Base-by-base conservation (phyloP, 2,329 filamentous ascomycete species). In the Thelonectria olida region DNA sequence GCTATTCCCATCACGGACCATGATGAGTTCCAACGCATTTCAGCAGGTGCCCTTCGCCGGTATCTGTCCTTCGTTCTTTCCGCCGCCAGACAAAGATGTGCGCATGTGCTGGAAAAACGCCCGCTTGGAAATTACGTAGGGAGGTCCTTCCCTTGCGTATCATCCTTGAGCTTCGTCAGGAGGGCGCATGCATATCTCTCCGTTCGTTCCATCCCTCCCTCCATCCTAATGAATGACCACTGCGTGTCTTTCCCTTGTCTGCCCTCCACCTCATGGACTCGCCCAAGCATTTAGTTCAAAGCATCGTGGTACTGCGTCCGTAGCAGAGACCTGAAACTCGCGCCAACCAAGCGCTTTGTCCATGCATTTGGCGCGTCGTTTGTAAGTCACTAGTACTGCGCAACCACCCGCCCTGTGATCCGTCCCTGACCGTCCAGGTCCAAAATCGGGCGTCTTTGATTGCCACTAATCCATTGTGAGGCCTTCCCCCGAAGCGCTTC, bases 1-100 rank as follows among this genome's bases (percentile, higher is more conserved):
- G 41, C 49, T 53, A 58, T 31, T 22, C 42, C 25, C n/a, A 27
- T 51, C n/a, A 38, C 55, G 22, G 47, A 28, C 9, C 20, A 45
- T 28, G 47, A 36, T 45, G 54, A 45, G 54, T 51, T 38, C 47
- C 54, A 51, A 38, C 28, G 54, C 47, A 57, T 45, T 25, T 57
- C 13, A 20, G 31, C 15, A 36, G 38, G 54, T 49, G 34, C 34
- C 13, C 27, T 31, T 12, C 12, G 7, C 27, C 13, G 34, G 34
- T 36, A 36, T 36, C 34, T n/a, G 5, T 31, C 27, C 27, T 38
- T 17, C 4, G 36, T 39, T 39, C 36, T 10, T 39, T 39, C n/a
- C 17, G 27, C n/a, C n/a, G n/a, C n/a, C n/a, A 31, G 27, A 31
- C 7, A 31, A 12, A 12, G 12, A 42, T 23, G 27, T 54, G 27